These are phyloP conservation scores for Colletotrichum noveboracense DNA, from an alignment of 2,329 filamentous ascomycete species.

Conservation along the genomic window DNA sequence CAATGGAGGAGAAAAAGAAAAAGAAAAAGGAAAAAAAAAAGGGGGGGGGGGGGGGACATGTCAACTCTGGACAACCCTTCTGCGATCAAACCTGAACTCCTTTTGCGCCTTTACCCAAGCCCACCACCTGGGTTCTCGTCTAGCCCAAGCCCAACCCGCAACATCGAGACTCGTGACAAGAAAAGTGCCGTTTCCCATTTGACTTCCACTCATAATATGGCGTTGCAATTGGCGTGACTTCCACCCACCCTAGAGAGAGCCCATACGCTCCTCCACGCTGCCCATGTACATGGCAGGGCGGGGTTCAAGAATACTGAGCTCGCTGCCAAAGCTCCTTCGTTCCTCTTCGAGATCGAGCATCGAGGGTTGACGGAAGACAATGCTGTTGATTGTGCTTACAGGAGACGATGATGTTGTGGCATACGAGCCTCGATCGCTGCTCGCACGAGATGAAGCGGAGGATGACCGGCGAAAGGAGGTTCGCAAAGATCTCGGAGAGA, in stretches of 20 bases:
- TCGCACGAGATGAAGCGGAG: conserved; percentile 47
- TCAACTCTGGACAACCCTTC: not conserved
- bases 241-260: conserved; percentile 17
- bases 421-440: conserved; percentile 45
- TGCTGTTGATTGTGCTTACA: conserved; percentile 60
- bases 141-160: not conserved
- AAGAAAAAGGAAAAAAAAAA: not conserved
- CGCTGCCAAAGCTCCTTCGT: conserved; percentile 54
- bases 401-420: conserved; percentile 50
- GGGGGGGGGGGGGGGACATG: not conserved
- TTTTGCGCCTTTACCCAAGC: conserved; percentile 2
- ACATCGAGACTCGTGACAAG: not conserved
- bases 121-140: not conserved
- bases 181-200: not conserved
- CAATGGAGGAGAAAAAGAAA: not conserved
- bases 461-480: conserved; percentile 59
- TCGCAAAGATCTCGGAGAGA: conserved; percentile 54
- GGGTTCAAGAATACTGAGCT: conserved; percentile 64
- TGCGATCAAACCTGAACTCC: not conserved
- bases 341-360: conserved; percentile 64
- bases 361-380: conserved; percentile 63
- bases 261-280: conserved; percentile 66
- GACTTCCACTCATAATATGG: not conserved
- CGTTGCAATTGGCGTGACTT: not conserved
- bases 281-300: conserved; percentile 68